Evolutionary conservation across 768 basidiomycete species (phyloP), one percentile per base, ranked within the genome.

Genomic region (Tulasnella sp.): DNA sequence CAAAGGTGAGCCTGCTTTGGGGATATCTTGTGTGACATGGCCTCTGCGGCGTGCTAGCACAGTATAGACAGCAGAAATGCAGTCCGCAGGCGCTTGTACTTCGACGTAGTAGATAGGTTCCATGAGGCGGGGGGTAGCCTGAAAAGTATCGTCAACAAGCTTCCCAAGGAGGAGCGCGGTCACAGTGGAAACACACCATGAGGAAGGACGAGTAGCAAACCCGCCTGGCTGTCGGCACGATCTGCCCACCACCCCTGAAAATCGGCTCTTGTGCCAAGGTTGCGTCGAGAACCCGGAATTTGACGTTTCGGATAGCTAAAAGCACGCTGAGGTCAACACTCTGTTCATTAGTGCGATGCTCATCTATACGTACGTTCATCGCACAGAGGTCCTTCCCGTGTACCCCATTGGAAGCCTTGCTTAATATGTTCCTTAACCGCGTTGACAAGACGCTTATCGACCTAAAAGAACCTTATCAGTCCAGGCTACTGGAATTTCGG

Each of bases 331-430:
- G 44, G 60, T 60, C 50, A 48, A 0, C 14, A 44, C 22, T 31
- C 40, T 14, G 37, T 28, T 48, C 73, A 81, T 72, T 81, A 20
- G 46, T 28, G 14, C 31, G 22, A 42, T 28, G 14, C 31, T 81
- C 18, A 72, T 24, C 9, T 14, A 12, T 69, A 92, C 97, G 90
- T 84, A 98, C 97, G 98, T 87, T 99, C 98, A 85, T 99, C 98
- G 84, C 98, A 99, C 58, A 99, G 85, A 54, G 98, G 98, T 9
- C 98, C 98, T 88, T 99, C 98, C 75, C 98, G 91, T 74, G 97
- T 93, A 75, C 96, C 98, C 98, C 98, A 99, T 85, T 98, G 98
- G 92, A 99, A 99, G 48, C 98, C 98, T 87, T 99, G 98, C 87
- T 96, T 98, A 84, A 99, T 93, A 82, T 96, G 93, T 83, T 99